These are phyloP conservation scores for Dothideomycetes sp. DNA, from an alignment of 2,329 filamentous ascomycete species.

Conservation along the genomic window DNA sequence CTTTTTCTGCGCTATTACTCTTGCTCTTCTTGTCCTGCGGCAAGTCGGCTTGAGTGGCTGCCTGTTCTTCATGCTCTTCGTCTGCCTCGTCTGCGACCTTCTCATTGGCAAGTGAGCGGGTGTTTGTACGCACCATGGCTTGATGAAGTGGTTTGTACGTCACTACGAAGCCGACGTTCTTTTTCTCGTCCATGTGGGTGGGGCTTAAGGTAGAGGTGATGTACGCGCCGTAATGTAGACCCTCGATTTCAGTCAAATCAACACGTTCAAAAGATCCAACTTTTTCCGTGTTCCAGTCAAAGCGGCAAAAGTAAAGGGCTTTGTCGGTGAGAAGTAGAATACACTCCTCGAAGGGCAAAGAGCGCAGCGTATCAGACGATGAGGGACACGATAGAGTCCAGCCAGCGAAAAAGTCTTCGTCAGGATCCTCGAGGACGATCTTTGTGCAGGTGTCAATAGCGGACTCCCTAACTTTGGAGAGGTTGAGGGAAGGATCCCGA, in stretches of 20 bases:
- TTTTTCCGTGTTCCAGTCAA: conserved; percentile 94
- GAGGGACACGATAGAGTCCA: conserved; percentile 80
- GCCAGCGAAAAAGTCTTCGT: conserved; percentile 75
- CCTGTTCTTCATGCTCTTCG: conserved; percentile 16
- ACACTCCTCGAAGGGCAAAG: conserved; percentile 72
- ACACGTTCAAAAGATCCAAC: conserved; percentile 85
- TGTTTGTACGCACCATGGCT: conserved; percentile 72
- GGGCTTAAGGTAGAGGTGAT: conserved; percentile 78
- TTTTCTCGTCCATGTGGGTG: conserved; percentile 59
- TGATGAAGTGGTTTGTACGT: conserved; percentile 61
- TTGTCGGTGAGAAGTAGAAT: conserved; percentile 77
- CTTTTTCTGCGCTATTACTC: conserved; percentile 5
- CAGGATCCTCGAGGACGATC: conserved; percentile 68
- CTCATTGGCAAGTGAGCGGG: conserved; percentile 56
- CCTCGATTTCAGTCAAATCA: conserved; percentile 59
- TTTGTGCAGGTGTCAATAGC: conserved; percentile 83
- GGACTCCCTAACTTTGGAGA: conserved; percentile 71
- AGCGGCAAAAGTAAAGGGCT: conserved; percentile 78
- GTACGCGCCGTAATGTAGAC: conserved; percentile 73
- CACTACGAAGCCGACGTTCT: conserved; percentile 76
- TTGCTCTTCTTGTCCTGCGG: conserved; percentile 18
- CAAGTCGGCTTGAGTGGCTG: conserved; percentile 1
- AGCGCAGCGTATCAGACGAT: conserved; percentile 53
- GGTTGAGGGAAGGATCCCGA: conserved; percentile 79
- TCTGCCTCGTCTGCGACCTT: conserved; percentile 30